Percentiles rank a stretch among this genome's conserved stretches.
phyloP scores from a whole-genome alignment of 495 filamentous ascomycete genomes.

The Cercophora samala region DNA sequence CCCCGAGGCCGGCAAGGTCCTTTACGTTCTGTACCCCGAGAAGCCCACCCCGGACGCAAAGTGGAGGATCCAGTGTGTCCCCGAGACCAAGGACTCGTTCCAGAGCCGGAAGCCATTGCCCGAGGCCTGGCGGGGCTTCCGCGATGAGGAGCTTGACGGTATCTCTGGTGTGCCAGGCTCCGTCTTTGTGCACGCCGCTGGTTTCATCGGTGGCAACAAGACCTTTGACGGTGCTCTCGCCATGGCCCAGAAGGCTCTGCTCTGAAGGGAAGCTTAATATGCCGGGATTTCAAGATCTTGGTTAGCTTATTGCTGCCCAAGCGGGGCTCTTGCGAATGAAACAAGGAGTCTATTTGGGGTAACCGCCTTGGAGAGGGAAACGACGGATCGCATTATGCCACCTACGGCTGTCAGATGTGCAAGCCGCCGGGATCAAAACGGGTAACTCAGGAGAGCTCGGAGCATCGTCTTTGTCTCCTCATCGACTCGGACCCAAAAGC shows the following conservation, averaged over 20 bases:
- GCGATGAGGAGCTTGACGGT: conserved; percentile 76
- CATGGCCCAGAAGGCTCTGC: conserved; percentile 73
- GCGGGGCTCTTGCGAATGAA: conserved; percentile 8
- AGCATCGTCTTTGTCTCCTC: background rate
- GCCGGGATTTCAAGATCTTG: background rate
- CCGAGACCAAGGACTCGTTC: conserved; percentile 75
- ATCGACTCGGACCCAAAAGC: background rate
- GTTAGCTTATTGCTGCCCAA: conserved; percentile 18
- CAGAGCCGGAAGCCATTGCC: conserved; percentile 86
- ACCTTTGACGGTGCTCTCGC: conserved; percentile 82
- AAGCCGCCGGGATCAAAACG: background rate
- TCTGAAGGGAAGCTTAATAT: conserved; percentile 11
- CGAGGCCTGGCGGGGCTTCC: conserved; percentile 82
- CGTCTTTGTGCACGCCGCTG: conserved; percentile 89
- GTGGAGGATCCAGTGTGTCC: conserved; percentile 91
- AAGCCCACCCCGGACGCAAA: conserved; percentile 62
- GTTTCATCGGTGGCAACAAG: conserved; percentile 94
- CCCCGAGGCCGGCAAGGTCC: conserved; percentile 52
- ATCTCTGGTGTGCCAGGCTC: conserved; percentile 70
- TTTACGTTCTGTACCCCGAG: conserved; percentile 97
- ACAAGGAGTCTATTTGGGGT: background rate
- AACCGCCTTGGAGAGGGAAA: background rate
- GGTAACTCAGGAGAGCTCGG: background rate
- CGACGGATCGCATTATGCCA: background rate
- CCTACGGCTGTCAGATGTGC: background rate